A percentile compares a stretch with the other conserved stretches of the same genome.
phyloP scores from a whole-genome alignment of 805 yeast species.

The Wickerhamiella vanderwaltii region DNA sequence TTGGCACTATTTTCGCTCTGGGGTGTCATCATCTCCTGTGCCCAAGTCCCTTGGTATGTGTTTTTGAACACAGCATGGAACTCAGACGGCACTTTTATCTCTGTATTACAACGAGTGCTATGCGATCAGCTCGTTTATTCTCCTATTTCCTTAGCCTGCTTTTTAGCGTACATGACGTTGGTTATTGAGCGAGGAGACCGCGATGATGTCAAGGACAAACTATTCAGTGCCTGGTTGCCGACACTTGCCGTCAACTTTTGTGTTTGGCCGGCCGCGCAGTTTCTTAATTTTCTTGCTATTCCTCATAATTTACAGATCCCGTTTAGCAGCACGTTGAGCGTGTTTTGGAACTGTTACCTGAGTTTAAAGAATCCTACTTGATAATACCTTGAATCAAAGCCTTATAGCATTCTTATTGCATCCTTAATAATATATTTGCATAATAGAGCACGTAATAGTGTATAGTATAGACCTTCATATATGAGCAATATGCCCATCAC shows the following conservation, averaged over 20 bases:
- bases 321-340: conserved; percentile 75
- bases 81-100: conserved; percentile 59
- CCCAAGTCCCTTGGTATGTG: conserved; percentile 82
- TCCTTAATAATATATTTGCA: no score
- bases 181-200: conserved; percentile 64
- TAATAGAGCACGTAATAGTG: no score
- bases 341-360: conserved; percentile 87
- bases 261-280: conserved; percentile 86
- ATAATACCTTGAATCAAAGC: no score
- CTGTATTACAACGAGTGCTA: conserved; percentile 72
- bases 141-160: conserved; percentile 68
- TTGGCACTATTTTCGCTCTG: conserved; percentile 70
- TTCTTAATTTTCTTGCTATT: conserved; percentile 58
- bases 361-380: conserved; percentile 59
- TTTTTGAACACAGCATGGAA: conserved; percentile 66
- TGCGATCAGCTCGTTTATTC: conserved; percentile 86
- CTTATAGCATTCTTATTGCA: no score
- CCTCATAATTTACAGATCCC: conserved; percentile 85
- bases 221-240: conserved; percentile 44
- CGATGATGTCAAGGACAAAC: conserved; percentile 50
- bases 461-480: no score
- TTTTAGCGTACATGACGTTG: conserved; percentile 74
- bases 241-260: conserved; percentile 67
- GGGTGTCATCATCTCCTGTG: conserved; percentile 76
- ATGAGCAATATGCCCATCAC: no score